Percentiles rank a stretch among this genome's conserved stretches.
Evolutionary conservation across 2,329 filamentous ascomycete species (phyloP).

Genomic region (Colletotrichum orchidophilum): DNA sequence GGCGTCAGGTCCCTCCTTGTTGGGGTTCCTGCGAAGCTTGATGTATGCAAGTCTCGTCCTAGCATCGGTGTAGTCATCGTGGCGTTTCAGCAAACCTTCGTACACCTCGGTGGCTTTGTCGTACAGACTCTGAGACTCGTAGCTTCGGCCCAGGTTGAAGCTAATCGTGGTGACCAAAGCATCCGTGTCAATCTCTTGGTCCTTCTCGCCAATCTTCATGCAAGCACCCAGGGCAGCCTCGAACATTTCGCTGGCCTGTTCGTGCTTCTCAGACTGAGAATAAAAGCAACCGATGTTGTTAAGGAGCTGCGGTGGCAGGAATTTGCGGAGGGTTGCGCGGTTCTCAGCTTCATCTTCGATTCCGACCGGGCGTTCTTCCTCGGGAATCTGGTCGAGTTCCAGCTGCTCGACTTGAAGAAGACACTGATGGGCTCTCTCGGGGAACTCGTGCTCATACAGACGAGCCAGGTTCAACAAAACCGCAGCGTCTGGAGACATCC

Average conservation of each 20-base stretch:
- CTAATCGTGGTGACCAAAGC: slow-evolving; percentile 94
- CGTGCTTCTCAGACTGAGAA: slow-evolving; percentile 85
- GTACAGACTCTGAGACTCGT: slow-evolving; percentile 83
- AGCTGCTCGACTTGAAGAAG: slow-evolving; percentile 92
- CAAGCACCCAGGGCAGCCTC: slow-evolving; percentile 92
- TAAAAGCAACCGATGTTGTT: slow-evolving; percentile 99
- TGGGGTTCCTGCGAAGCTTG: slow-evolving; percentile 80
- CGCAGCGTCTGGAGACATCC: slow-evolving; percentile 80
- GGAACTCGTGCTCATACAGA: slow-evolving; percentile 85
- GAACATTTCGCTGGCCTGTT: slow-evolving; percentile 85
- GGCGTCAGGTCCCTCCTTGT: slow-evolving; percentile 86
- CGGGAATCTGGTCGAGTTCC: slow-evolving; percentile 80
- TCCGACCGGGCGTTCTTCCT: slow-evolving; percentile 72
- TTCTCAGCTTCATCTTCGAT: slow-evolving; percentile 65
- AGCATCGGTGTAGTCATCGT: slow-evolving; percentile 93
- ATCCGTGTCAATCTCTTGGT: slow-evolving; percentile 83
- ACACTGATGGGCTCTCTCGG: slow-evolving; percentile 92
- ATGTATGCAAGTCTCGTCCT: slow-evolving; percentile 91
- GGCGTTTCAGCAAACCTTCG: slow-evolving; percentile 83
- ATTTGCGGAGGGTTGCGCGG: slow-evolving; percentile 73
- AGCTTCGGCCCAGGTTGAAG: slow-evolving; percentile 94
- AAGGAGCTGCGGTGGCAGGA: slow-evolving; percentile 86
- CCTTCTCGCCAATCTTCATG: slow-evolving; percentile 80
- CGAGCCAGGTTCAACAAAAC: slow-evolving; percentile 92
- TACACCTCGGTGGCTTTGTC: slow-evolving; percentile 91